A percentile compares a stretch with the other conserved stretches of the same genome.
Conservation (phyloP, 2,329 filamentous ascomycete genomes). For the Drechslera avenae region DNA sequence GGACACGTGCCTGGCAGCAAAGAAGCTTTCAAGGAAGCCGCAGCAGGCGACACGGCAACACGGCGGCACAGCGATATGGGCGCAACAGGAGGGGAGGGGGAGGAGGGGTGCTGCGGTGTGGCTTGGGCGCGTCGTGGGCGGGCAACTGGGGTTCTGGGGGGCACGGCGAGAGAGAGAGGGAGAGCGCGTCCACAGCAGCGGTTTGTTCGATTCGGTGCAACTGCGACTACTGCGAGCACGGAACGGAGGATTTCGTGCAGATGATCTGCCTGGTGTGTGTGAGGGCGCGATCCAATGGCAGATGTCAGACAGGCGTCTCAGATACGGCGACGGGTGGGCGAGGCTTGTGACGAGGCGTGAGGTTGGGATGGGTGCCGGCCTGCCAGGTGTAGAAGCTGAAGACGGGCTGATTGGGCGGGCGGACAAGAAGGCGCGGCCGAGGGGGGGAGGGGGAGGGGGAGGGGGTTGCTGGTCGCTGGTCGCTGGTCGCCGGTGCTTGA, state of each 20-base stretch:
- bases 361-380: constrained; percentile 13
- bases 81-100: too few species aligned
- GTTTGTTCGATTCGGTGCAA: constrained; percentile 9
- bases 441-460: too few species aligned
- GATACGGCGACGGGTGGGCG: constrained; percentile 37
- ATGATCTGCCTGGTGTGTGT: constrained; percentile 52
- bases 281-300: constrained; percentile 42
- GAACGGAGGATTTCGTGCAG: constrained; percentile 58
- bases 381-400: constrained; percentile 12
- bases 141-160: neutral
- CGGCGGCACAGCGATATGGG: neutral
- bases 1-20: constrained; percentile 17
- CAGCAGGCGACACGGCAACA: constrained; percentile 45
- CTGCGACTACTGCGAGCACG: constrained; percentile 31
- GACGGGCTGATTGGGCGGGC: constrained; percentile 17
- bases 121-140: constrained; percentile 18
- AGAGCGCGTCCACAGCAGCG: constrained; percentile 1
- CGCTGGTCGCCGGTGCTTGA: too few species aligned
- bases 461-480: neutral
- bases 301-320: constrained; percentile 45
- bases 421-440: constrained; percentile 18
- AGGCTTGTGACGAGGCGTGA: constrained; percentile 44
- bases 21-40: constrained; percentile 43
- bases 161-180: constrained; percentile 2
- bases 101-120: constrained; percentile 12